Conservation (phyloP, 164 flowering plant genomes). For the Kalanchoe fedtschenkoi region DNA sequence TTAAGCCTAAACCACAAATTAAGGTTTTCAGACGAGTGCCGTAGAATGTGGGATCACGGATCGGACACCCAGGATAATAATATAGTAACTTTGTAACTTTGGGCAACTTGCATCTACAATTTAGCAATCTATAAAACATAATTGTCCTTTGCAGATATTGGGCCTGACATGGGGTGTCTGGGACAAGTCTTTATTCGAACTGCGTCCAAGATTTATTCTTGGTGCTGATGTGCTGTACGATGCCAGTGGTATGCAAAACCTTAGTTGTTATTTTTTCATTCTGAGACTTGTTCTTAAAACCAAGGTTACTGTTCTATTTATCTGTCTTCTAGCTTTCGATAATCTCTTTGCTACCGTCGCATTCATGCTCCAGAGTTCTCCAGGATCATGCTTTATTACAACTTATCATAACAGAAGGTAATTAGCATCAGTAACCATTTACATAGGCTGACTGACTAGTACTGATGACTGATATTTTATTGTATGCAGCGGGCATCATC, state of each 20-base stretch:
- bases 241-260: conserved; percentile 39
- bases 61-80: not conserved
- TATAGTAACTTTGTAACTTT: not conserved
- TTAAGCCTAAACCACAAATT: too few relatives aligned
- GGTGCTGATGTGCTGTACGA: conserved; percentile 96
- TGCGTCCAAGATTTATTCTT: conserved; percentile 60
- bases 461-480: not conserved
- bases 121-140: not conserved
- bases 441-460: not conserved
- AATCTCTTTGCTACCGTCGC: conserved; percentile 86
- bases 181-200: conserved; percentile 52
- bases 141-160: conserved; percentile 34
- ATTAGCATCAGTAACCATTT: not conserved
- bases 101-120: not conserved
- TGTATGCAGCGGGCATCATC: conserved; percentile 77
- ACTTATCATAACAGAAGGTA: conserved; percentile 88
- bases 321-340: conserved; percentile 50
- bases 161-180: conserved; percentile 94
- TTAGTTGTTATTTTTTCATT: not conserved
- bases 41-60: too few relatives aligned
- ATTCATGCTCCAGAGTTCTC: conserved; percentile 62
- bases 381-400: conserved; percentile 75
- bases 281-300: not conserved
- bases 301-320: conserved; percentile 1
- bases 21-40: too few relatives aligned